Percentiles rank a stretch among this genome's conserved stretches.
These are phyloP conservation scores for Yarrowia osloensis DNA, from an alignment of 805 yeast species.

Conservation along the genomic window DNA sequence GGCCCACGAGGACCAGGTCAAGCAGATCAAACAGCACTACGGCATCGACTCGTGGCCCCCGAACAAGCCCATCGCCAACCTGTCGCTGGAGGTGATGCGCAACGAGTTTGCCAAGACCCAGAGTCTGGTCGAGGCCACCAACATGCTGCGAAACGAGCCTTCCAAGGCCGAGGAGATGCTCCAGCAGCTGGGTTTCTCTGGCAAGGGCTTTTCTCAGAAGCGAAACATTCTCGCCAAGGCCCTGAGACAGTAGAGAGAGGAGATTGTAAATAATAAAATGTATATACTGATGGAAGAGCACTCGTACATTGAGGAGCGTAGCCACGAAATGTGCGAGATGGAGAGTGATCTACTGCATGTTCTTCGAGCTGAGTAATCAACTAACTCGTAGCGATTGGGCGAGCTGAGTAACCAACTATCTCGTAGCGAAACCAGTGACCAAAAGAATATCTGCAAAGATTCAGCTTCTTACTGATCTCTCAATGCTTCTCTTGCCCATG, in stretches of 20 bases:
- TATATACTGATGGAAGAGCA: constrained; percentile 47
- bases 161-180: constrained; percentile 46
- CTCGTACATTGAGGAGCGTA: background rate
- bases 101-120: constrained; percentile 45
- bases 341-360: no score
- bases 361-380: no score
- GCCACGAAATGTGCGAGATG: background rate
- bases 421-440: no score
- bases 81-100: constrained; percentile 48
- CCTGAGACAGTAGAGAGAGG: constrained; percentile 43
- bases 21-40: constrained; percentile 49
- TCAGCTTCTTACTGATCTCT: no score
- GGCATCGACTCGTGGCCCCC: constrained; percentile 53
- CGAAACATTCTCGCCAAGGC: constrained; percentile 46
- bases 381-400: no score
- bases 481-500: no score
- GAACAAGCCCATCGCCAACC: constrained; percentile 45
- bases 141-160: constrained; percentile 42
- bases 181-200: constrained; percentile 40
- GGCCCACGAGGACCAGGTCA: constrained; percentile 46
- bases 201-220: constrained; percentile 29
- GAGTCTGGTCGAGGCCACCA: constrained; percentile 41
- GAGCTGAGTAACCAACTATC: no score
- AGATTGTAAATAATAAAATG: constrained; percentile 71
- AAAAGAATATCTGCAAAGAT: no score